phyloP scores from a whole-genome alignment of 2,329 filamentous ascomycete species.

The Acephala macrosclerotiorum region DNA sequence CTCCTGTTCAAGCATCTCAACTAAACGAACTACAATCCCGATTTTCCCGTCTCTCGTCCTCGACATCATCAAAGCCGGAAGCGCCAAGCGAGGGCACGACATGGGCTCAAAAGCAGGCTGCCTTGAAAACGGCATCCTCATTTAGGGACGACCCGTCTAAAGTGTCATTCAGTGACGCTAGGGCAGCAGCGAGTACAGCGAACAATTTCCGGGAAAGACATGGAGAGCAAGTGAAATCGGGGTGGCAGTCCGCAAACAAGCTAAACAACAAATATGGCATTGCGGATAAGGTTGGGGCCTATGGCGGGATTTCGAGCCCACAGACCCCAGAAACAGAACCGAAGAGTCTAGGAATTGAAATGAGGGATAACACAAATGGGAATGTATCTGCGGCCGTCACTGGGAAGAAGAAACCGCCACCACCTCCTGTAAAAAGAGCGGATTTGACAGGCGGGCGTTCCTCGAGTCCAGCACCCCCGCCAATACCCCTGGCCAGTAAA shows the following conservation, averaged over 20 bases:
- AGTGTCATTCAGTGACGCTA: conserved; percentile 58
- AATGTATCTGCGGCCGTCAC: conserved; percentile 15
- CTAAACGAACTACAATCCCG: conserved; percentile 47
- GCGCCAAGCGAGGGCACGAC: conserved; percentile 53
- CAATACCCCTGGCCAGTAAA: conserved; percentile 43
- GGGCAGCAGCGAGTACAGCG: conserved; percentile 57
- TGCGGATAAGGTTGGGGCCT: conserved; percentile 40
- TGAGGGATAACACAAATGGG: conserved; percentile 26
- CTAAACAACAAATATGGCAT: conserved; percentile 44
- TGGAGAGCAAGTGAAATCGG: conserved; percentile 63
- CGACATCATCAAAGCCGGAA: conserved; percentile 42
- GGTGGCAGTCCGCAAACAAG: conserved; percentile 51
- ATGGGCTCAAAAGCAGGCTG: conserved; percentile 62
- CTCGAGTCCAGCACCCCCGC: conserved; percentile 30
- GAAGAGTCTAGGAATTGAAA: conserved; percentile 23
- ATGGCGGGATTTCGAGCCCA: conserved; percentile 24
- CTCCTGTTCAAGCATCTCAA: conserved; percentile 32
- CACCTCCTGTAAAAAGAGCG: conserved; percentile 43
- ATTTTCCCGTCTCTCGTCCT: conserved; percentile 41
- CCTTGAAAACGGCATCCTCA: conserved; percentile 57
- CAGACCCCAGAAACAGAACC: conserved; percentile 20
- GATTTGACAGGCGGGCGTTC: conserved; percentile 28
- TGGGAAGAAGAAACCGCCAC: conserved; percentile 46
- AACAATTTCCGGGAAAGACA: conserved; percentile 67
- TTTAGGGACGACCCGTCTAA: conserved; percentile 59